A percentile compares a stretch with the other conserved stretches of the same genome.
Evolutionary conservation across 2,329 filamentous ascomycete species (phyloP).

Genomic region (Rhexocercosporidium sp.): DNA sequence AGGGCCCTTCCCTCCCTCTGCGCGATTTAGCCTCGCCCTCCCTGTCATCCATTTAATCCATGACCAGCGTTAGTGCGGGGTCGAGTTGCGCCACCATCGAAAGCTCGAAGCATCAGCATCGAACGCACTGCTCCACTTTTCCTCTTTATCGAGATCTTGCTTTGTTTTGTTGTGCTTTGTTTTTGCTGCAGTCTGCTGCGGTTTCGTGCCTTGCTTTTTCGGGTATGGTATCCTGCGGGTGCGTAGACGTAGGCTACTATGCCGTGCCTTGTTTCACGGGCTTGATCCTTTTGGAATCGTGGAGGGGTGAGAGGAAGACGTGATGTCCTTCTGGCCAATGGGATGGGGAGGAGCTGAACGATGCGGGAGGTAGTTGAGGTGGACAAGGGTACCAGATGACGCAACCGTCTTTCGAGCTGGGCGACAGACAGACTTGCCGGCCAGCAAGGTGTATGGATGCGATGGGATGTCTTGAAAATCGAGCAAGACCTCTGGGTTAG

Average conservation of each 20-base stretch:
- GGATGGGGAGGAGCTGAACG: background rate
- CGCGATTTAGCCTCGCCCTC: slow-evolving; percentile 5
- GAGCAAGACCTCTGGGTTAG: background rate
- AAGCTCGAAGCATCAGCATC: background rate
- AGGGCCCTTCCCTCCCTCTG: background rate
- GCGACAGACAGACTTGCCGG: background rate
- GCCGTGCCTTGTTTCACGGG: slow-evolving; percentile 5
- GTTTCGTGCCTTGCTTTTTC: background rate
- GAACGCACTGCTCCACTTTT: slow-evolving; percentile 7
- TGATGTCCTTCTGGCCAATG: slow-evolving; percentile 5
- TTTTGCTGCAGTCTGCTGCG: background rate
- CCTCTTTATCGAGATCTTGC: slow-evolving; percentile 3
- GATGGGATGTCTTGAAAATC: background rate
- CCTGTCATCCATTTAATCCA: background rate
- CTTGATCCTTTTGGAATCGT: background rate
- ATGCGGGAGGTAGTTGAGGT: background rate
- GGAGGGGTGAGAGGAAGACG: background rate
- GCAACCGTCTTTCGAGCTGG: slow-evolving; percentile 6
- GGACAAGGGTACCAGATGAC: slow-evolving; percentile 11
- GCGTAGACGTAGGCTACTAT: background rate
- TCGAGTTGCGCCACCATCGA: background rate
- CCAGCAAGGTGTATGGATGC: background rate
- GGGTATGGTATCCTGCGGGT: background rate
- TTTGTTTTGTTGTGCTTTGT: background rate
- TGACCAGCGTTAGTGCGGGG: slow-evolving; percentile 5